Evolutionary conservation across 1,284 basidiomycete species (phyloP).

Genomic region (Albatrellus sp.): DNA sequence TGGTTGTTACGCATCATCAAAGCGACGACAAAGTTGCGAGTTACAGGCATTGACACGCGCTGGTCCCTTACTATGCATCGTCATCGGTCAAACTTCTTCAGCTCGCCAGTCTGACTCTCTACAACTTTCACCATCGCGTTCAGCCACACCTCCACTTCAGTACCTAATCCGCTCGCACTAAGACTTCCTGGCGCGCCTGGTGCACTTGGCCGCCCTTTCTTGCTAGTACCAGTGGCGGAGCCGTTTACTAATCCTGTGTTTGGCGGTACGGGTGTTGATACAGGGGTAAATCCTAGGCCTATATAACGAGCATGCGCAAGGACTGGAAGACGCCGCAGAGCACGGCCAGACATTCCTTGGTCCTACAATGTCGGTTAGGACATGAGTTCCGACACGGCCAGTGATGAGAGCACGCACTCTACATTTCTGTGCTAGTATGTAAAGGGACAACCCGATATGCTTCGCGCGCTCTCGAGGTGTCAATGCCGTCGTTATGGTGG

Average conservation of each 20-base stretch:
- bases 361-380: conserved; percentile 20
- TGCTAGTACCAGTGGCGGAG: conserved; percentile 5
- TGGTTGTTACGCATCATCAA: too few species aligned
- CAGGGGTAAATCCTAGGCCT: conserved; percentile 27
- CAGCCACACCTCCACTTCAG: conserved; percentile 55
- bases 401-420: conserved; percentile 37
- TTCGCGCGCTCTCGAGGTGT: conserved; percentile 31
- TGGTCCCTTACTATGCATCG: background rate
- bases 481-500: conserved; percentile 1
- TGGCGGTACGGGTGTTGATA: background rate
- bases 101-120: conserved; percentile 37
- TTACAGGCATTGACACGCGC: background rate
- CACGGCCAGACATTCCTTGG: conserved; percentile 82
- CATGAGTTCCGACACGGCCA: background rate
- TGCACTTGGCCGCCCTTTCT: conserved; percentile 5
- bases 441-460: conserved; percentile 45
- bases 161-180: conserved; percentile 14
- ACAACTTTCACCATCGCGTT: conserved; percentile 71
- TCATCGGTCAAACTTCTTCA: conserved; percentile 25
- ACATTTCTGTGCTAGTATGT: conserved; percentile 59
- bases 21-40: too few species aligned
- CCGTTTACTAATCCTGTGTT: background rate
- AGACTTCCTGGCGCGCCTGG: background rate
- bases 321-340: conserved; percentile 82
- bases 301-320: conserved; percentile 82